Conservation (phyloP, 2,329 filamentous ascomycete species). For the Thielaviopsis punctulata region DNA sequence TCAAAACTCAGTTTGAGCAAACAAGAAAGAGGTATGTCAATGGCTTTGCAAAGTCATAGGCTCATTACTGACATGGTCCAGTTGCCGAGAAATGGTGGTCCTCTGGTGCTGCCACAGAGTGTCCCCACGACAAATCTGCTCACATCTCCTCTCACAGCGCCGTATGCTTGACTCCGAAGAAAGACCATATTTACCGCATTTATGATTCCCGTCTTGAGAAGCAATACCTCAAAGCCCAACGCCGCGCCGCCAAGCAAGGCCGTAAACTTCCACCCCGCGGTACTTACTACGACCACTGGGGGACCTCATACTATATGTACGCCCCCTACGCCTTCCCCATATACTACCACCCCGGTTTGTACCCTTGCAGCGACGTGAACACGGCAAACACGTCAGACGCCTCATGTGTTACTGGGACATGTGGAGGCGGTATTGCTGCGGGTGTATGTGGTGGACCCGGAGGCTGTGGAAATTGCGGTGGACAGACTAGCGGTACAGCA, state of each 20-base stretch:
- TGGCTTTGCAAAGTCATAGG: too few species aligned
- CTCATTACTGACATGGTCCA: conserved; percentile 6
- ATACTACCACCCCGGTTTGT: conserved; percentile 27
- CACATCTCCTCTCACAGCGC: conserved; percentile 63
- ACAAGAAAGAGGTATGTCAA: conserved; percentile 29
- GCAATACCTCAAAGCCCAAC: conserved; percentile 37
- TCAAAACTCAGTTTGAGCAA: conserved; percentile 28
- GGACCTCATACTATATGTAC: conserved; percentile 32
- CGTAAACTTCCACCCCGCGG: conserved; percentile 29
- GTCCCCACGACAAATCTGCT: conserved; percentile 38
- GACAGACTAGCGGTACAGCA: conserved; percentile 10
- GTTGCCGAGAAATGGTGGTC: conserved; percentile 26
- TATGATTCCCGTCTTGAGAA: conserved; percentile 26
- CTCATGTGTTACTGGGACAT: conserved; percentile 28
- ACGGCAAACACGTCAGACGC: conserved; percentile 14
- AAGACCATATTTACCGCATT: conserved; percentile 9
- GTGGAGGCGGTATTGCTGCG: conserved; percentile 26
- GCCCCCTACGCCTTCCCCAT: conserved; percentile 27
- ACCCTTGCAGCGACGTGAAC: conserved; percentile 28
- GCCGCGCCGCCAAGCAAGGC: conserved; percentile 32
- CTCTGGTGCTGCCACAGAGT: conserved; percentile 31
- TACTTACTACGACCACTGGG: conserved; percentile 37
- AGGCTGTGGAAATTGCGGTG: conserved; percentile 17
- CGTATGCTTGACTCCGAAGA: conserved; percentile 22
- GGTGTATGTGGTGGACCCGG: conserved; percentile 28